Conservation (phyloP, 73 alveolate species). For the Paramecium octaurelia region DNA sequence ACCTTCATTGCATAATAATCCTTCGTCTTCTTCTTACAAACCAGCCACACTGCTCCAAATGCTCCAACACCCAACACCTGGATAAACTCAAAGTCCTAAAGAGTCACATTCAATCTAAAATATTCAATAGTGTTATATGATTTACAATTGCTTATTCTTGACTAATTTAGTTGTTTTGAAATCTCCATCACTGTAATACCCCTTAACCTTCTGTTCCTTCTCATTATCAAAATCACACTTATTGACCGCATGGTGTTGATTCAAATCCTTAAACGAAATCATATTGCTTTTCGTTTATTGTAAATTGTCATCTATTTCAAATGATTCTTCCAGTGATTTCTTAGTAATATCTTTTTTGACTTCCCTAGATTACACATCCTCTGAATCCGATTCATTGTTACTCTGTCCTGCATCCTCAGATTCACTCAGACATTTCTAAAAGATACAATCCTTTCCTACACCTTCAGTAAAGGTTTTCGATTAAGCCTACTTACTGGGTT, state of each 20-base stretch:
- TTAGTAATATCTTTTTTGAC: neutral
- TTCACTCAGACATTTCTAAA: neutral
- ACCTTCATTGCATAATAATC: slow-evolving; percentile 60
- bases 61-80: slow-evolving; percentile 60
- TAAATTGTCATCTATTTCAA: neutral
- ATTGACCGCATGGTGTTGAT: neutral
- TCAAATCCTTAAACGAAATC: slow-evolving; percentile 4
- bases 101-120: neutral
- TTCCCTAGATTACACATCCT: neutral
- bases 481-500: neutral
- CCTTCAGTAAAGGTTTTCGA: neutral
- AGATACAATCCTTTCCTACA: neutral
- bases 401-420: neutral
- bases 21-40: slow-evolving; percentile 49
- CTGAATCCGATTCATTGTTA: neutral
- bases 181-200: slow-evolving; percentile 46
- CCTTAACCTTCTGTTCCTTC: neutral
- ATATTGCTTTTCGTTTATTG: neutral
- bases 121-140: neutral
- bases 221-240: neutral
- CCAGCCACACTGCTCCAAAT: slow-evolving; percentile 65
- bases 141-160: slow-evolving; percentile 8
- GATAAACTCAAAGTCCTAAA: slow-evolving; percentile 53
- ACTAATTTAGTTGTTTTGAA: neutral
- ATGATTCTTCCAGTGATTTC: neutral